Base-by-base conservation (phyloP, 2,329 filamentous ascomycete genomes). In the Xylariaceae sp. region DNA sequence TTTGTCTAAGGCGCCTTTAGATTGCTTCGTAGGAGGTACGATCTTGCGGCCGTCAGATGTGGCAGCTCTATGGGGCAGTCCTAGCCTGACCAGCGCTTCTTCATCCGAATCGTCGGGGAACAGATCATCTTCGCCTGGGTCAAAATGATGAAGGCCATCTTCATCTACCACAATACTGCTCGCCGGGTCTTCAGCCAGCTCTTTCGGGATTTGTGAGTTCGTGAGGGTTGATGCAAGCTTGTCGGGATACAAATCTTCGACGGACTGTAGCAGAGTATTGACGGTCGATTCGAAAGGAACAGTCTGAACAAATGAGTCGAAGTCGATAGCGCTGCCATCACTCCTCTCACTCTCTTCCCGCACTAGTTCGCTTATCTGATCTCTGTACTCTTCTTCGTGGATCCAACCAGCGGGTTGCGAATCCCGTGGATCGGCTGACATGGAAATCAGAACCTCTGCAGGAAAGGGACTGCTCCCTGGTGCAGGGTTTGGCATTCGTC, bases 341-440 rank as follows among this genome's bases (percentile, higher is more conserved):
- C 66, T 67, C 29, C 74, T 71, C 5, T 66, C 66, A 48, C 71
- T 76, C 62, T 96, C 90, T 20, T 84, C 73, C 1, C 68, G 62
- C 7, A 87, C 79, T 20, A 94, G 72, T 21, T 77, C 69, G 22
- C 71, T 66, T 2, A 95, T 71, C 55, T 86, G 75, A 35, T 82
- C 71, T 23, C 80, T 74, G 59, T 85, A 92, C 59, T 95, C 91
- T 37, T 88, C 83, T 63, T 97, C 92, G 55, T 96, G 91, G 44
- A 96, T 85, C 92, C 93, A 98, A 0, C 82, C 84, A n/a, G 82
- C 80, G n/a, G 80, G 74, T 32, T 83, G 77, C 2, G 81, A 80
- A 48, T 87, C 77, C 42, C 90, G 79, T 23, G 82, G 73, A 64
- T 93, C 86, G 5, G 89, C 89, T 32, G 90, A 95, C 83, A 97